Evolutionary conservation across 2,329 filamentous ascomycete species (phyloP).

Genomic region (Epichloe bromicola): DNA sequence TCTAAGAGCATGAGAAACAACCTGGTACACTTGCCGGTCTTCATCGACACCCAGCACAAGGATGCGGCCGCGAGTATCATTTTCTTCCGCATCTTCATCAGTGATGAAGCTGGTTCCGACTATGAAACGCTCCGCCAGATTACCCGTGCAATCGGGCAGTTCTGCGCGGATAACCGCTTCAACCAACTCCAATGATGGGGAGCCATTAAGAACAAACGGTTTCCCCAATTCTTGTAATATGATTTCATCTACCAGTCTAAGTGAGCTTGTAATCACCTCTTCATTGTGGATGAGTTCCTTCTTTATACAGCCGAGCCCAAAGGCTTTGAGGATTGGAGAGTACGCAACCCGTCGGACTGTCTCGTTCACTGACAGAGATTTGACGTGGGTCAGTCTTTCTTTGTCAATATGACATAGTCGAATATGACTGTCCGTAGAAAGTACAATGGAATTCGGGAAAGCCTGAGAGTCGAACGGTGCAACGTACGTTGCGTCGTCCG

Average conservation of each 20-base stretch:
- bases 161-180: slow-evolving; percentile 73
- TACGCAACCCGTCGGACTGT: slow-evolving; percentile 83
- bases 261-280: slow-evolving; percentile 67
- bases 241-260: slow-evolving; percentile 84
- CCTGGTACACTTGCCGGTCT: slow-evolving; percentile 57
- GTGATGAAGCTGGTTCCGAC: slow-evolving; percentile 73
- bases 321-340: slow-evolving; percentile 63
- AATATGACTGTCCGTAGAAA: slow-evolving; percentile 65
- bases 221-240: slow-evolving; percentile 66
- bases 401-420: slow-evolving; percentile 73
- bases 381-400: slow-evolving; percentile 78
- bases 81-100: slow-evolving; percentile 40
- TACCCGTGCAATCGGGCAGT: slow-evolving; percentile 45
- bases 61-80: slow-evolving; percentile 55
- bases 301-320: slow-evolving; percentile 76
- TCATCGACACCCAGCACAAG: slow-evolving; percentile 72
- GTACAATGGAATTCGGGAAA: slow-evolving; percentile 67
- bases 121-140: slow-evolving; percentile 65
- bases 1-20: slow-evolving; percentile 57
- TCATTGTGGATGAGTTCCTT: slow-evolving; percentile 56
- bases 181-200: slow-evolving; percentile 52
- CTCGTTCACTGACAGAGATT: slow-evolving; percentile 63
- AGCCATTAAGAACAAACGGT: slow-evolving; percentile 45
- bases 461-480: slow-evolving; percentile 72
- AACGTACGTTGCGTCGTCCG: slow-evolving; percentile 69